Percentiles rank a stretch among this genome's conserved stretches.
phyloP scores from a whole-genome alignment of 2,329 filamentous ascomycete genomes.

The Aspergillus sp. region DNA sequence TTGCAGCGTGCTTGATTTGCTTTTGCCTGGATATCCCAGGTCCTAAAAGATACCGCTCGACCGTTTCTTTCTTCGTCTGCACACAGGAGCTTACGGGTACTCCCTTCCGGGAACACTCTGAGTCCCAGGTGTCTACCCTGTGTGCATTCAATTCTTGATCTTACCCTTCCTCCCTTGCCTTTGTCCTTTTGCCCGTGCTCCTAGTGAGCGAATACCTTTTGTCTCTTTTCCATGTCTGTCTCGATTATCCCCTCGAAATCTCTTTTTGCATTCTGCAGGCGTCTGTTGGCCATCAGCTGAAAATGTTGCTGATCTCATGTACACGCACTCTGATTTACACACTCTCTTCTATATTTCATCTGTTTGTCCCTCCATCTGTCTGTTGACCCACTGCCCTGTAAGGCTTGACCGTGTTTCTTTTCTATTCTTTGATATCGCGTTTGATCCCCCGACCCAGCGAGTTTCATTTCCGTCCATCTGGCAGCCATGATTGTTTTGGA shows the following conservation, averaged over 20 bases:
- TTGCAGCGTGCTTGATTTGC: slow-evolving; percentile 25
- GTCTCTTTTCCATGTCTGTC: slow-evolving; percentile 18
- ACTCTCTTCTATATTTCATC: slow-evolving; percentile 12
- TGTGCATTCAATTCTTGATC: slow-evolving; percentile 1
- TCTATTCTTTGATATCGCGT: slow-evolving; percentile 8
- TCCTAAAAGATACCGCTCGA: slow-evolving; percentile 11
- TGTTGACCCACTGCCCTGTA: slow-evolving; percentile 13
- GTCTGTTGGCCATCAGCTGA: slow-evolving; percentile 33
- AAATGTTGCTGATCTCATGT: slow-evolving; percentile 29
- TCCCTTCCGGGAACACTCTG: not conserved
- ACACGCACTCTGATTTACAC: slow-evolving; percentile 24
- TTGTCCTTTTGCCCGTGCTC: slow-evolving; percentile 17
- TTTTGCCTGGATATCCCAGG: slow-evolving; percentile 10
- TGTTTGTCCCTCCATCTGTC: slow-evolving; percentile 7
- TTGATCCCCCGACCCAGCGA: slow-evolving; percentile 13
- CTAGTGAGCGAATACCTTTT: slow-evolving; percentile 25
- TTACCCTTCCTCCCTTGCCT: slow-evolving; percentile 1
- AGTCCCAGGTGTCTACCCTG: not conserved
- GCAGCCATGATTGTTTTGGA: slow-evolving; percentile 22
- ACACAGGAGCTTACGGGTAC: not conserved
- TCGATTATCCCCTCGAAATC: slow-evolving; percentile 20
- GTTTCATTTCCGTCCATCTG: slow-evolving; percentile 12
- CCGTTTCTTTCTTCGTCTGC: slow-evolving; percentile 1
- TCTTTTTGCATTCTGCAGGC: slow-evolving; percentile 37
- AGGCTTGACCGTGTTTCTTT: slow-evolving; percentile 16